Conservation (phyloP, 495 filamentous ascomycete species). For the Penicilliopsis zonata region DNA sequence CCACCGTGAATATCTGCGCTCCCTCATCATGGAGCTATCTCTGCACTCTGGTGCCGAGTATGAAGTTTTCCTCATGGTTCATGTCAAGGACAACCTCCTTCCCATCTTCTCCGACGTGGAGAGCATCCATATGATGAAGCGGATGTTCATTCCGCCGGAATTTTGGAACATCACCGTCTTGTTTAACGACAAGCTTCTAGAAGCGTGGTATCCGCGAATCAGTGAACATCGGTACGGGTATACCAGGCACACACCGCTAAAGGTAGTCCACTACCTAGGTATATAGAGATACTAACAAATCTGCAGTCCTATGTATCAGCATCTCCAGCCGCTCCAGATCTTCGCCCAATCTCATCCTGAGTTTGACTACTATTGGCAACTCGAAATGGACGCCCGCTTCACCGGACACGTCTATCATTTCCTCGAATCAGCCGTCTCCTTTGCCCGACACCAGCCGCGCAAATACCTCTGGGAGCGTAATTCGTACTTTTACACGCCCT, state of each 20-base stretch:
- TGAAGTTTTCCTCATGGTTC: constrained; percentile 58
- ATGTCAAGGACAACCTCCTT: constrained; percentile 44
- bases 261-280: too few species aligned
- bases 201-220: constrained; percentile 2
- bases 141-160: constrained; percentile 38
- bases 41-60: constrained; percentile 64
- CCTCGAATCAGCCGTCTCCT: constrained; percentile 42
- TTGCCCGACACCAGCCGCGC: constrained; percentile 47
- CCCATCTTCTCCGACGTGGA: too few species aligned
- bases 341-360: constrained; percentile 54
- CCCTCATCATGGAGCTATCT: constrained; percentile 57
- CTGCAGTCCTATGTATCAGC: too few species aligned
- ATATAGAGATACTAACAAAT: too few species aligned
- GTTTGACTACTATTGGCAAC: constrained; percentile 63
- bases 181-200: constrained; percentile 1
- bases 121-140: too few species aligned
- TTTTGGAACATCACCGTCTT: constrained; percentile 38
- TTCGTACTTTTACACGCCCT: constrained; percentile 54
- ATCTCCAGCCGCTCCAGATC: too few species aligned
- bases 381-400: constrained; percentile 56
- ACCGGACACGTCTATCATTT: constrained; percentile 59
- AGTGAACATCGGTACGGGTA: too few species aligned
- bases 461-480: constrained; percentile 63
- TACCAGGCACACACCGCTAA: too few species aligned
- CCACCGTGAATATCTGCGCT: constrained; percentile 54